phyloP scores from a whole-genome alignment of 164 flowering plant genomes.

The Aristolochia californica region DNA sequence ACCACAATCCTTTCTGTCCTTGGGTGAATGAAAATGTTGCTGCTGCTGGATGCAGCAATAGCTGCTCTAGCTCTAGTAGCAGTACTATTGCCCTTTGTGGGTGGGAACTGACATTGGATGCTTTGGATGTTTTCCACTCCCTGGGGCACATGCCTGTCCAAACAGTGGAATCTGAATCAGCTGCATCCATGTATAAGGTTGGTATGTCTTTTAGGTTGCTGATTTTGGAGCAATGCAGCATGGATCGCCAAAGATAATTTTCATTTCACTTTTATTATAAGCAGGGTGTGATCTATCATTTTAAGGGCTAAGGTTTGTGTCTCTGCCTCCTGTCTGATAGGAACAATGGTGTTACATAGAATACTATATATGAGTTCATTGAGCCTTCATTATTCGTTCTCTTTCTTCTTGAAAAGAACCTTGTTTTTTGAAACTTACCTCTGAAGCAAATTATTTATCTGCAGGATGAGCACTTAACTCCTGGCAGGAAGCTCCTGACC shows the following conservation, averaged over 20 bases:
- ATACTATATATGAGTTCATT: too few species aligned
- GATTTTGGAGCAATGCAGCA: not conserved
- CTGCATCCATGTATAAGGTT: conserved; percentile 92
- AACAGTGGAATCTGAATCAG: conserved; percentile 77
- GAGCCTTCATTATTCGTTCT: not conserved
- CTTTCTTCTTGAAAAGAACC: not conserved
- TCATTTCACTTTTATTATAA: not conserved
- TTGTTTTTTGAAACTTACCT: not conserved
- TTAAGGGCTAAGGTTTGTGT: too few species aligned
- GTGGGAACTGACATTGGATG: conserved; percentile 95
- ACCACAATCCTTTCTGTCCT: conserved; percentile 84
- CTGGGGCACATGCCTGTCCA: conserved; percentile 56
- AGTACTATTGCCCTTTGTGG: conserved; percentile 66
- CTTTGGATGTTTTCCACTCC: conserved; percentile 67
- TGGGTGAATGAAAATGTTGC: conserved; percentile 99
- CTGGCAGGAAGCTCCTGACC: conserved; percentile 24
- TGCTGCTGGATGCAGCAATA: conserved; percentile 68
- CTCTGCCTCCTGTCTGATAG: too few species aligned
- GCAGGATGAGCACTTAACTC: conserved; percentile 42
- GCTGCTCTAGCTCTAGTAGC: conserved; percentile 34
- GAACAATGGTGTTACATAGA: too few species aligned
- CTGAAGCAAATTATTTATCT: not conserved
- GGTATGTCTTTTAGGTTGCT: not conserved
- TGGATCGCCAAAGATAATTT: not conserved
- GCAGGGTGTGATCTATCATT: too few species aligned